phyloP scores from a whole-genome alignment of 495 filamentous ascomycete genomes.

The Staphylotrichum longicolle region DNA sequence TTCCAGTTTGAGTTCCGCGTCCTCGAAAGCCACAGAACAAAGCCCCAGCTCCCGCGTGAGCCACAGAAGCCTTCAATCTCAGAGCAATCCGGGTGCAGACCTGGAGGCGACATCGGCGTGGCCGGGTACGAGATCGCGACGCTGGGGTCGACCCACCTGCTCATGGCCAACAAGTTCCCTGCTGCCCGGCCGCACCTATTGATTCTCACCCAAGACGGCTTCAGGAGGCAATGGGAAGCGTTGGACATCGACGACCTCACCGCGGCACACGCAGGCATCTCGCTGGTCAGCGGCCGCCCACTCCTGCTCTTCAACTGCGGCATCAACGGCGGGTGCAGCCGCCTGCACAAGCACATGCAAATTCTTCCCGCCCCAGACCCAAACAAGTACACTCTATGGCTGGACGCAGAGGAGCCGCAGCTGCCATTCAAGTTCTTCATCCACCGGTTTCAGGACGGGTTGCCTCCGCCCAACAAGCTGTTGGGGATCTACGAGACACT shows the following conservation, averaged over 20 bases:
- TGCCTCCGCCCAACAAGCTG: slow-evolving; percentile 19
- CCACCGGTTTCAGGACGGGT: slow-evolving; percentile 17
- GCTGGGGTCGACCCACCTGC: slow-evolving; percentile 32
- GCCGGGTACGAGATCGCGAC: slow-evolving; percentile 22
- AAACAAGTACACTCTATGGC: slow-evolving; percentile 20
- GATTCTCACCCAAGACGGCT: slow-evolving; percentile 41
- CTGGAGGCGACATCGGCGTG: slow-evolving; percentile 33
- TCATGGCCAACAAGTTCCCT: slow-evolving; percentile 44
- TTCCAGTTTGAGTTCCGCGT: slow-evolving; percentile 27
- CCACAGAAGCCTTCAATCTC: neutral
- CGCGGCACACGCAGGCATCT: slow-evolving; percentile 14
- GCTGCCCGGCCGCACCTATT: slow-evolving; percentile 42
- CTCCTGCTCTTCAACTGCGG: slow-evolving; percentile 43
- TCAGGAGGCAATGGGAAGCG: slow-evolving; percentile 35
- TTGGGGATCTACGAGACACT: slow-evolving; percentile 29
- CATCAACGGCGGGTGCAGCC: slow-evolving; percentile 38
- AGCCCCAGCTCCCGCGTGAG: slow-evolving; percentile 15
- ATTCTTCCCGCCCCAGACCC: slow-evolving; percentile 31
- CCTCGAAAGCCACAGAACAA: slow-evolving; percentile 15
- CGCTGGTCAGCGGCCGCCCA: slow-evolving; percentile 9
- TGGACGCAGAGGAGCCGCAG: slow-evolving; percentile 11
- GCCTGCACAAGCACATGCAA: slow-evolving; percentile 48
- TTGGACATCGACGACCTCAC: slow-evolving; percentile 21
- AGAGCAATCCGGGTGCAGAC: slow-evolving; percentile 16
- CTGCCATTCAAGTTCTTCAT: slow-evolving; percentile 25